Base-by-base conservation (phyloP, 1,284 basidiomycete species). In the Leccinum pachyderme region DNA sequence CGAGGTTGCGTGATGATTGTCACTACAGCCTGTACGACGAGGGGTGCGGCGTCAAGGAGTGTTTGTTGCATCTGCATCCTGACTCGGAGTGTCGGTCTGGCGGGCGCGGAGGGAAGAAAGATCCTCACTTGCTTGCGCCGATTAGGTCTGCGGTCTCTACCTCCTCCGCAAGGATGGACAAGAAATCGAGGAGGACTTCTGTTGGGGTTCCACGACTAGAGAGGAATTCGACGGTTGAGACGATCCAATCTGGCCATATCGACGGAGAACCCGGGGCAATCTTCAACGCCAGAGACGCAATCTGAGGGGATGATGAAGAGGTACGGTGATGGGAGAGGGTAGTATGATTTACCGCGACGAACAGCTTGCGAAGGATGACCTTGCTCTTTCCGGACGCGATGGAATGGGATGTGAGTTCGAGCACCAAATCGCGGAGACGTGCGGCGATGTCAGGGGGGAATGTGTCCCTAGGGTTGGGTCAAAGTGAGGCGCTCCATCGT, bases 91-190 rank as follows among this genome's bases (percentile, higher is more conserved):
- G 33, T 69, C 25, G 48, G 59, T 47, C 50, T 49, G 46, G 35
- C 24, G 49, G 31, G 35, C 52, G 47, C 53, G 45, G 39, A 61
- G 49, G 58, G 27, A 31, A 29, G 25, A 12, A 47, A 29, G 35
- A 72, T 39, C 28, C 84, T 72, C 65, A 94, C 92, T 85, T 87
- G 74, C 81, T 84, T 29, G 82, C 65, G n/a, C 86, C 84, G 46
- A 91, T 70, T 52, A 95, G 72, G 69, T 91, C 89, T 6, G 89
- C 87, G 32, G 81, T 80, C 13, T 79, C 77, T 12, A 91, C 78
- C 67, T 95, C 93, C 65, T 95, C 91, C 1, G 90, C 89, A 0
- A 83, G 86, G 54, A 94, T 94, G n/a, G 83, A 79, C 28, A 93
- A 75, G 72, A 93, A 93, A 61, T 93, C 90, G 44, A 93, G 78